phyloP scores from a whole-genome alignment of 139 green algal species.

The Volvox africanus region DNA sequence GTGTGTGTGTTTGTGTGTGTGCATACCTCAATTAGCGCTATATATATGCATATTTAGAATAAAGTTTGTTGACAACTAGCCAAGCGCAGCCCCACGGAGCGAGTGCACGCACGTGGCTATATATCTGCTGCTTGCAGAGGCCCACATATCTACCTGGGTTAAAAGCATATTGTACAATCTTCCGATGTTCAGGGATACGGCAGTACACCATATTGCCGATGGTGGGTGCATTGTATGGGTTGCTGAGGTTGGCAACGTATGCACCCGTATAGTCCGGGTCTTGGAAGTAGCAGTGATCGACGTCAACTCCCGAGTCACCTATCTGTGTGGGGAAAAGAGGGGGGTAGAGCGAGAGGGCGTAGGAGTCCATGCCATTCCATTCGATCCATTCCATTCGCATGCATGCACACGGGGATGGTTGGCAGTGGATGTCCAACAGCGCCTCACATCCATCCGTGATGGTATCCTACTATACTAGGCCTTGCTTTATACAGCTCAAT shows the following conservation, averaged over 20 bases:
- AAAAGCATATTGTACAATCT: slow-evolving; percentile 12
- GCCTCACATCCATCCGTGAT: neutral
- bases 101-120: too few relatives aligned
- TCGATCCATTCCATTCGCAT: too few relatives aligned
- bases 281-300: slow-evolving; percentile 1
- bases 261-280: neutral
- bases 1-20: too few relatives aligned
- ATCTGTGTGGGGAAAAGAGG: neutral
- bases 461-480: too few relatives aligned
- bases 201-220: neutral
- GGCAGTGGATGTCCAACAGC: neutral
- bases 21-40: too few relatives aligned
- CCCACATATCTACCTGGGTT: neutral
- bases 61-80: too few relatives aligned
- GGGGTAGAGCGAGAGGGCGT: neutral
- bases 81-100: too few relatives aligned
- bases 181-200: neutral
- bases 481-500: too few relatives aligned
- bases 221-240: neutral
- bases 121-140: too few relatives aligned
- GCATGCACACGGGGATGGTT: too few relatives aligned
- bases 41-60: too few relatives aligned
- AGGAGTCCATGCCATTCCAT: too few relatives aligned
- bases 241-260: neutral
- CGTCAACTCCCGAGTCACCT: neutral